Base-by-base conservation (phyloP, 1,284 basidiomycete genomes). In the Sporisorium sorghi region DNA sequence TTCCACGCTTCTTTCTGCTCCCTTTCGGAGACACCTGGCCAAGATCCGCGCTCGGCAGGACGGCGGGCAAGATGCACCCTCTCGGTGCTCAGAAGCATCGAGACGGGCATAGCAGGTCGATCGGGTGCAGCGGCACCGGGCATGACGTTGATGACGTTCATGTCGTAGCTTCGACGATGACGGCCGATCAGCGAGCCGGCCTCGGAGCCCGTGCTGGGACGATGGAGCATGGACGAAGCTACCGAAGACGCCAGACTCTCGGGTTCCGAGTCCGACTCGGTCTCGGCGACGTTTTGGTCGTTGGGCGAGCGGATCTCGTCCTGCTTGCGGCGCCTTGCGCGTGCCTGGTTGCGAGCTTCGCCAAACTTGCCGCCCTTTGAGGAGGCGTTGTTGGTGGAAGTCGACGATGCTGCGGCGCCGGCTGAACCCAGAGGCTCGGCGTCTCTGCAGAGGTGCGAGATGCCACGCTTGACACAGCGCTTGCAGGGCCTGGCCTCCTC, bases 381-480 rank as follows among this genome's bases (percentile, higher is more conserved):
- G 23, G 32, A 24, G 8, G 46, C 1, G 23, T n/a, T 2, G 50
- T 1, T 26, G 17, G 39, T 28, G 1, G 53, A 56, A 2, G 46
- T 17, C 5, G 60, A 47, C 23, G n/a, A n/a, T n/a, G n/a, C n/a
- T n/a, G 57, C 58, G 5, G 61, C 50, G 3, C 61, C 53, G 2
- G 69, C 48, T 3, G 63, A 44, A 10, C 49, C 37, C 4, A 46
- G 52, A 3, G 73, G 73, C 39, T 76, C 70, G 12, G 73, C 73
- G 44, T 76, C 74, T 30, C 62, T 53, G 47, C 74, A 76, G 5
- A 73, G 61, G 33, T 73, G 58, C 37, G 74, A 57, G 37, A 76
- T 76, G 48, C 74, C 74, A 9, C 74, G 65, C 33, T 73, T 76
- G 48, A 73, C 58, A 35, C 73, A 73, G 14, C 60, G 63, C 30